Evolutionary conservation across 2,329 filamentous ascomycete genomes (phyloP), one percentile per base, ranked within the genome.

Genomic region (Sodiomyces alkalinus): DNA sequence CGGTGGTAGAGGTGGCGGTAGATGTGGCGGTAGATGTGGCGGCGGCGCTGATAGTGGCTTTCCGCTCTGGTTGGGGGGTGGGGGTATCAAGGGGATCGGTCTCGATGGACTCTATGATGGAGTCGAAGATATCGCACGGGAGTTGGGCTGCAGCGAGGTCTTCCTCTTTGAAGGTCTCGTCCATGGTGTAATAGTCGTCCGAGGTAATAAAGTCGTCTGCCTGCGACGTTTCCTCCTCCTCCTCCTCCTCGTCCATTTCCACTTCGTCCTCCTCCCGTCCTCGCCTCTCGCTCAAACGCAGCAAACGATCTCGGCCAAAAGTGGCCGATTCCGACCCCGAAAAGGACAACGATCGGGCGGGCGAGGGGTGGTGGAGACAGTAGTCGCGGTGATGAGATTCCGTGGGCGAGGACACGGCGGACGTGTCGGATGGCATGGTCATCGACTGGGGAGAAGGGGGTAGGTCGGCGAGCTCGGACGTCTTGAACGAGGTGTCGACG

Each of bases 381-480:
- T 51, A 45, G 41, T 55, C 31, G 41, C 45, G 31, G 37, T 53
- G 33, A 28, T 48, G 35, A n/a, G 47, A 44, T 16, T 42, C 35
- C 11, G 42, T 46, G 5, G 52, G 49, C 3, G 54, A 56, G 5
- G 52, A 45, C 13, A 9, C 10, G 23, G 44, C 51, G 10, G 51
- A 53, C 11, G 56, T 58, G 17, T 63, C 56, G 7, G 59, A 60
- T 26, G 49, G 58, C 35, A 53, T 54, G n/a, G 55, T 60, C 42
- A 67, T 60, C 3, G 64, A 68, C 28, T 58, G 56, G 31, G 64
- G 60, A 20, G 64, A 60, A 5, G 53, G 52, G 7, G 56, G 54
- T 1, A 60, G 45, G 26, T 53, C 45, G 21, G 44, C 45, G n/a
- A 40, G 31, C 21, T 36, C 31, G 32, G 41, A 33, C 38, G 45